Percentiles rank a stretch among this genome's conserved stretches.
These are phyloP conservation scores for Apium graveolens DNA, from an alignment of 129 eudicot genomes.

Conservation along the genomic window DNA sequence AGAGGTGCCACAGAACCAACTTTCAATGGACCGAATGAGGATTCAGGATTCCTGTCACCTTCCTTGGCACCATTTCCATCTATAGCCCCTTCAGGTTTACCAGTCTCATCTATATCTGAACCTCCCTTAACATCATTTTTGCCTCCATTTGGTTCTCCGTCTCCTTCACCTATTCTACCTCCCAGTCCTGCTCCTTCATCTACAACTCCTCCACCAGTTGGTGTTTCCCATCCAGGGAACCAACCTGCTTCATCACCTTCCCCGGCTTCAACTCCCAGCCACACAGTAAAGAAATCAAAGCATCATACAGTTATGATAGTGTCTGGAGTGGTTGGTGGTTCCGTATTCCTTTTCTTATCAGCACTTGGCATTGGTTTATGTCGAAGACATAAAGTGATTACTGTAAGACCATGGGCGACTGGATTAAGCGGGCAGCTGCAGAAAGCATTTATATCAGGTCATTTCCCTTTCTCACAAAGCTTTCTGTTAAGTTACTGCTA, in stretches of 20 bases:
- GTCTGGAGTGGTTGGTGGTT: slow-evolving; percentile 47
- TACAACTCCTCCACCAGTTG: slow-evolving; percentile 20
- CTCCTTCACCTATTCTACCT: slow-evolving; percentile 27
- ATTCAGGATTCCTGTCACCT: slow-evolving; percentile 7
- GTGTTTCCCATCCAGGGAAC: slow-evolving; percentile 11
- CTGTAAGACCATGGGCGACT: slow-evolving; percentile 75
- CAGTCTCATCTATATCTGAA: slow-evolving; percentile 25
- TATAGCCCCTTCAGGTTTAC: slow-evolving; percentile 14
- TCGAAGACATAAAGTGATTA: slow-evolving; percentile 43
- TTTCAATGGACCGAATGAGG: not conserved
- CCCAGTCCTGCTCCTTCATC: slow-evolving; percentile 29
- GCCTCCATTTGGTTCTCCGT: slow-evolving; percentile 20
- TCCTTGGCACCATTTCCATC: slow-evolving; percentile 4
- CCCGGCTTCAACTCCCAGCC: slow-evolving; percentile 25
- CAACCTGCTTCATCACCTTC: slow-evolving; percentile 31
- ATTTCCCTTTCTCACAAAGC: slow-evolving; percentile 1
- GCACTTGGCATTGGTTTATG: slow-evolving; percentile 32
- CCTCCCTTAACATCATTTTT: slow-evolving; percentile 28
- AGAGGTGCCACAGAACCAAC: not conserved
- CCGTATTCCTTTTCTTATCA: slow-evolving; percentile 33
- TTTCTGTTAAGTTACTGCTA: not conserved
- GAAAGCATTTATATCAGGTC: slow-evolving; percentile 76
- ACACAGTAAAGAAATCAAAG: slow-evolving; percentile 18
- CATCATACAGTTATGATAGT: slow-evolving; percentile 29
- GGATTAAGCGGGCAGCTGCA: slow-evolving; percentile 85